Evolutionary conservation across 371 early-diverging fungal genomes (phyloP), one percentile per base, ranked within the genome.

Genomic region (Quaeritorhiza haematococci): DNA sequence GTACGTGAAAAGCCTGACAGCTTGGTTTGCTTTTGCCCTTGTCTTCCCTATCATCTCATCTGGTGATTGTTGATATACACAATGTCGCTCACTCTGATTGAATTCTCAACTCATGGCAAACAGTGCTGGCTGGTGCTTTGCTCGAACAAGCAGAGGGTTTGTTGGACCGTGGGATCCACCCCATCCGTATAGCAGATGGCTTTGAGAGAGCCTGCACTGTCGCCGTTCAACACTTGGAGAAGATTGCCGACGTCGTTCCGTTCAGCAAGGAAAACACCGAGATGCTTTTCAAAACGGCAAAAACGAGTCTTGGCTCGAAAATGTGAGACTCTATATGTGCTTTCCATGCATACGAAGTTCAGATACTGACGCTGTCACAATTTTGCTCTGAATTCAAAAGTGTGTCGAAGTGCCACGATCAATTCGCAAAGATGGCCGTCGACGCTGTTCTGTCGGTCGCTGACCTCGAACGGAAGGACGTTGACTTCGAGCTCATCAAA

Each of bases 401-500:
- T 73, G 98, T 98, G 3, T 91, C 92, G 67, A 98, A 97, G 69
- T 89, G 89, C 78, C 97, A 96, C 62, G 97, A 96, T 60, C 88
- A 90, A 70, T 98, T 94, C 69, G 90, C 99, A 19, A 80, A 90
- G 68, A 96, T 98, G 74, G 99, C 99, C 29, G 97, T 98, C 13
- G 92, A 99, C 55, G 97, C 99, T 30, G 92, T 99, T 8, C 79
- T 97, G 38, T 80, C 94, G 24, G 99, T 99, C 3, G 96, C 97
- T 21, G 98, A 99, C 70, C 74, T 93, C 53, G 96, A 98, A 65
- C 90, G 99, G 68, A 94, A 94, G 75, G 99, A 99, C 71, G 98
- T 99, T 53, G 98, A 99, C 78, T 98, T 99, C 76, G 99, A 99
- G 68, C 78, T 99, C 64, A 98, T 99, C 82, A 98, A 98, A 82